These are phyloP conservation scores for Coniochaeta sp. DNA, from an alignment of 2,329 filamentous ascomycete species.

Conservation along the genomic window DNA sequence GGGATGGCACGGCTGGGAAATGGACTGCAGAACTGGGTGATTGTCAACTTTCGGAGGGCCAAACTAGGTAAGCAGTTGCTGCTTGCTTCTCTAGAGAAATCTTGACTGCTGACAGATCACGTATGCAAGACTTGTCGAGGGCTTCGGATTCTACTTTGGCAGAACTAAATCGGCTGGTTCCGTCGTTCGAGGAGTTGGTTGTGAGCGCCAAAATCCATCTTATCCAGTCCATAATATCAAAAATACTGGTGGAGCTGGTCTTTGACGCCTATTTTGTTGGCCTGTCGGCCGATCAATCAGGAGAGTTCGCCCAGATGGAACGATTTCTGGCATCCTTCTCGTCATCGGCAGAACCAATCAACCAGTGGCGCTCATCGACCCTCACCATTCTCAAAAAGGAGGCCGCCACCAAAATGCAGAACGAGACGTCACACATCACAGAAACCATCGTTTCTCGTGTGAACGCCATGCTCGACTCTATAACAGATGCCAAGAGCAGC, in stretches of 20 bases:
- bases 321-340: slow-evolving; percentile 31
- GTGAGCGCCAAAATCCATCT: slow-evolving; percentile 48
- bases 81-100: not conserved
- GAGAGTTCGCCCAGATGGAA: slow-evolving; percentile 42
- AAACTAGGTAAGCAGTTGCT: slow-evolving; percentile 39
- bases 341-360: slow-evolving; percentile 41
- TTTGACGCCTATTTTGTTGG: slow-evolving; percentile 60
- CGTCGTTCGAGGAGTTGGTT: slow-evolving; percentile 49
- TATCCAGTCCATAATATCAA: slow-evolving; percentile 54
- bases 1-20: slow-evolving; percentile 55
- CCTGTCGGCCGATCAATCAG: slow-evolving; percentile 44
- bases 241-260: slow-evolving; percentile 51
- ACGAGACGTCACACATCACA: slow-evolving; percentile 33
- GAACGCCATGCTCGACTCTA: slow-evolving; percentile 40
- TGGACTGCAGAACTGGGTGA: slow-evolving; percentile 67
- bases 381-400: slow-evolving; percentile 51
- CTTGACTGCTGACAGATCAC: not conserved
- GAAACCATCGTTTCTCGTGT: slow-evolving; percentile 36
- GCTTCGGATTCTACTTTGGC: slow-evolving; percentile 31
- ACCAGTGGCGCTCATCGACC: slow-evolving; percentile 61
- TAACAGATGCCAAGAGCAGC: slow-evolving; percentile 33
- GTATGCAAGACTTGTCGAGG: slow-evolving; percentile 32
- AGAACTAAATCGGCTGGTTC: slow-evolving; percentile 41
- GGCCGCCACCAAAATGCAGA: slow-evolving; percentile 34
- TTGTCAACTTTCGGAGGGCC: slow-evolving; percentile 58